Evolutionary conservation across 2,329 filamentous ascomycete species (phyloP), one percentile per base, ranked within the genome.

Genomic region (Penicillium sp.): DNA sequence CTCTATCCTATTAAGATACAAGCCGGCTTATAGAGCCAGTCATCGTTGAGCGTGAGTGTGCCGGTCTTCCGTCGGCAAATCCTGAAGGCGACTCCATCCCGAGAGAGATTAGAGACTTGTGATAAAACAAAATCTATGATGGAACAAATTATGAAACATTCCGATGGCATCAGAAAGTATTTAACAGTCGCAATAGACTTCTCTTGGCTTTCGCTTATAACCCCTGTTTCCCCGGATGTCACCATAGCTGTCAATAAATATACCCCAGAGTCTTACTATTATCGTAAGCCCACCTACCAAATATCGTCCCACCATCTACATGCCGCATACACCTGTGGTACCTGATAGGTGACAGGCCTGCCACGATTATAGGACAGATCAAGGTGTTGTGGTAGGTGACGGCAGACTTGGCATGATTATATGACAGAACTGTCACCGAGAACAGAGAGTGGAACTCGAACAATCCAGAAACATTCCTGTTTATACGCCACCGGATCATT

Each of bases 1-100:
- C 15, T 31, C 15, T 33, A 44, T 43, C 29, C 19, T 27, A 23
- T 15, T 15, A 39, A 27, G 12, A 39, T 15, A 27, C 17, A n/a
- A 21, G 45, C 9, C 25, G 35, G 49, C 52, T 19, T 44, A 39
- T 21, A 35, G 52, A 58, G 39, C 62, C 64, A 66, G 62, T 66
- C 49, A 64, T 54, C 47, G 45, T 61, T n/a, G 29, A 59, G 61
- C 10, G 39, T 43, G 17, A 50, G 17, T 23, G 61, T 64, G 61
- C 63, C 63, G 64, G 39, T 58, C 43, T 65, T 65, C 62, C 62
- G 62, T 61, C 63, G 58, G 63, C 57, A 64, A 57, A 64, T 27
- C 19, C 23, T 25, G 23, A 53, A 39, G 44, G 57, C 50, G 59
- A 44, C 47, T n/a, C n/a, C 25, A 39, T 58, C 12, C 62, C 62